A percentile compares a stretch with the other conserved stretches of the same genome.
Conservation (phyloP, 345 rosid genomes). For the Bretschneidera sinensis region DNA sequence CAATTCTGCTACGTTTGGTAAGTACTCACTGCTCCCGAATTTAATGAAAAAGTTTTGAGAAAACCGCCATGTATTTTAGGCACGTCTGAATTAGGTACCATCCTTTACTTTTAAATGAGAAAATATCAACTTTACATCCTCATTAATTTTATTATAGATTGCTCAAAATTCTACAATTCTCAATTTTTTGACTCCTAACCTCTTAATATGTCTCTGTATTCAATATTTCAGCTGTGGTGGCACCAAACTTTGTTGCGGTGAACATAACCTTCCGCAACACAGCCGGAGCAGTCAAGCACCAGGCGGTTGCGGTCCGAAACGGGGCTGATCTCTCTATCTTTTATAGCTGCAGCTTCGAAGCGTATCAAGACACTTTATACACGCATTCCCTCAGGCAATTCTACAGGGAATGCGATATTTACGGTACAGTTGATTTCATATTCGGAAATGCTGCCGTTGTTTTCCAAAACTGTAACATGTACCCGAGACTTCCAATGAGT, state of each 20-base stretch:
- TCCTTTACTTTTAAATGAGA: no score
- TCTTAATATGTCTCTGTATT: neutral
- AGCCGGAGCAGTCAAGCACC: slow-evolving; percentile 81
- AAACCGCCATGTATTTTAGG: no score
- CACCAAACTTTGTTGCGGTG: slow-evolving; percentile 76
- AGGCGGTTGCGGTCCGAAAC: slow-evolving; percentile 72
- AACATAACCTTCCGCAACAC: slow-evolving; percentile 81
- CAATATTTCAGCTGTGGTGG: slow-evolving; percentile 52
- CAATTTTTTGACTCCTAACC: no score
- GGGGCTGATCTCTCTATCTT: slow-evolving; percentile 77
- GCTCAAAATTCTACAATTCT: no score
- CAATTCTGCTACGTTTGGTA: slow-evolving; percentile 85
- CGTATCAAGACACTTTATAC: slow-evolving; percentile 80
- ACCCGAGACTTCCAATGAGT: slow-evolving; percentile 59
- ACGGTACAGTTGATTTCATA: slow-evolving; percentile 87
- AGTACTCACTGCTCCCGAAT: no score
- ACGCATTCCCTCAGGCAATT: slow-evolving; percentile 74
- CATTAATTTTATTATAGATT: no score
- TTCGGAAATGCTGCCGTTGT: slow-evolving; percentile 91
- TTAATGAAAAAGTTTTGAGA: no score
- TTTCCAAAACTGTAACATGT: slow-evolving; percentile 67
- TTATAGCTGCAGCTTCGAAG: slow-evolving; percentile 84
- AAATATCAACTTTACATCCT: no score
- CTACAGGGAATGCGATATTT: slow-evolving; percentile 80
- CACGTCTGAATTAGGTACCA: no score